Evolutionary conservation across 2,329 filamentous ascomycete genomes (phyloP).

Genomic region (Apiospora malaysiana): DNA sequence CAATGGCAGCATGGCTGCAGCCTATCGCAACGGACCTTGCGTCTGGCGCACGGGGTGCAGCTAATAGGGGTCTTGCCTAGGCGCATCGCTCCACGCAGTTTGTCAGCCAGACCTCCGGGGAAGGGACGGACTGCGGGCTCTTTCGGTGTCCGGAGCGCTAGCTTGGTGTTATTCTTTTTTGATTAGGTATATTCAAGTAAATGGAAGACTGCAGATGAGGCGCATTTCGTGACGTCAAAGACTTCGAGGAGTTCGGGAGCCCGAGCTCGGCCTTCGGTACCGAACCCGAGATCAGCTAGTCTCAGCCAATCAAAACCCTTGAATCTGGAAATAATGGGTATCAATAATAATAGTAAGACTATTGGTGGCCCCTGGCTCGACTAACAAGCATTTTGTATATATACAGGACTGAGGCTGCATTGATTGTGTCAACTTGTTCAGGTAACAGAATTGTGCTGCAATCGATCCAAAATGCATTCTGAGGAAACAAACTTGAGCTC

Average conservation of each 20-base stretch:
- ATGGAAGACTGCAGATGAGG: neutral
- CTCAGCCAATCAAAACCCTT: neutral
- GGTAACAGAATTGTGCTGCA: neutral
- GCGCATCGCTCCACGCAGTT: neutral
- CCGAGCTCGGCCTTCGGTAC: constrained; percentile 14
- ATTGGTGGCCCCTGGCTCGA: neutral
- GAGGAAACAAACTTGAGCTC: neutral
- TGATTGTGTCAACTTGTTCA: too few relatives aligned
- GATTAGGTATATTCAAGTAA: neutral
- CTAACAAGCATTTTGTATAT: neutral
- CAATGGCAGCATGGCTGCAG: constrained; percentile 23
- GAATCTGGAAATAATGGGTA: neutral
- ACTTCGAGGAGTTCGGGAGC: neutral
- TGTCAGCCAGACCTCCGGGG: neutral
- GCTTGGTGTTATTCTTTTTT: neutral
- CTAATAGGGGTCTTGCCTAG: constrained; percentile 17
- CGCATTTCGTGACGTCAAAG: neutral
- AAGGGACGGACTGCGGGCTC: neutral
- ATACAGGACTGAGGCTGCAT: neutral
- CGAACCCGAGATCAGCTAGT: neutral
- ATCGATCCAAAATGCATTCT: neutral
- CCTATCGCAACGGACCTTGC: constrained; percentile 24
- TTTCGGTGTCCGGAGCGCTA: neutral
- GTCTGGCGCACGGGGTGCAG: constrained; percentile 22
- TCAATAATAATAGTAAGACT: neutral